These are phyloP conservation scores for Eustoma russellianum DNA, from an alignment of 257 asterid genomes.

Conservation along the genomic window DNA sequence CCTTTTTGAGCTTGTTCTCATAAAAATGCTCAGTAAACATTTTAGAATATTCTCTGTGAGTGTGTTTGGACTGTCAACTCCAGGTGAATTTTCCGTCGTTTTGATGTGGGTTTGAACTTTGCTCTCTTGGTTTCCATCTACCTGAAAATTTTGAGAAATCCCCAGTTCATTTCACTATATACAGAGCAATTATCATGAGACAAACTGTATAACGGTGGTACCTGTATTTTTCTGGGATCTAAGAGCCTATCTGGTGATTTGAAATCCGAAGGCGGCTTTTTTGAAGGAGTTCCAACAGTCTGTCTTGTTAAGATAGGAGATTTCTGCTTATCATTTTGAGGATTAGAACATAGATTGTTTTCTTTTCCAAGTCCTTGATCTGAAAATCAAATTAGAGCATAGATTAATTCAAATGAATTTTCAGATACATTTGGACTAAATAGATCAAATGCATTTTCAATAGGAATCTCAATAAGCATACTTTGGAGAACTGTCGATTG, in stretches of 20 bases:
- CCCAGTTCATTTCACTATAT: conserved; percentile 3
- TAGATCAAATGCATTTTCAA: not conserved
- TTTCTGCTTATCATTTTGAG: conserved; percentile 35
- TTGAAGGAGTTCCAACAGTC: conserved; percentile 31
- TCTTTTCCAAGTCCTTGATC: conserved; percentile 57
- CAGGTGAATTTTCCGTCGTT: conserved; percentile 17
- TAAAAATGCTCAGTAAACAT: conserved; percentile 56
- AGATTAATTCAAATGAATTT: not conserved
- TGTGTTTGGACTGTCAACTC: conserved; percentile 45
- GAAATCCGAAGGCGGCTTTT: conserved; percentile 29
- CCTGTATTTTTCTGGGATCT: conserved; percentile 49
- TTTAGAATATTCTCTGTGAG: conserved; percentile 70
- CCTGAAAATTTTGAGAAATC: conserved; percentile 23
- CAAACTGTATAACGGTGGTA: conserved; percentile 11
- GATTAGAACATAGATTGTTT: conserved; percentile 32
- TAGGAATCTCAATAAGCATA: conserved; percentile 3
- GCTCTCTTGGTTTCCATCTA: conserved; percentile 29
- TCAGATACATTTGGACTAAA: not conserved
- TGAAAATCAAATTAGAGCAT: conserved; percentile 14
- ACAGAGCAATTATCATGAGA: conserved; percentile 1
- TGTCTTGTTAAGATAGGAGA: conserved; percentile 28
- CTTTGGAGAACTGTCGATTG: conserved; percentile 33
- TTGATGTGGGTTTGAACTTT: conserved; percentile 19
- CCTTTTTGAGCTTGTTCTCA: conserved; percentile 58
- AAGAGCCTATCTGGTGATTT: conserved; percentile 30